Conservation (phyloP, 1,139 yeast genomes). For the Candida neerlandica region DNA sequence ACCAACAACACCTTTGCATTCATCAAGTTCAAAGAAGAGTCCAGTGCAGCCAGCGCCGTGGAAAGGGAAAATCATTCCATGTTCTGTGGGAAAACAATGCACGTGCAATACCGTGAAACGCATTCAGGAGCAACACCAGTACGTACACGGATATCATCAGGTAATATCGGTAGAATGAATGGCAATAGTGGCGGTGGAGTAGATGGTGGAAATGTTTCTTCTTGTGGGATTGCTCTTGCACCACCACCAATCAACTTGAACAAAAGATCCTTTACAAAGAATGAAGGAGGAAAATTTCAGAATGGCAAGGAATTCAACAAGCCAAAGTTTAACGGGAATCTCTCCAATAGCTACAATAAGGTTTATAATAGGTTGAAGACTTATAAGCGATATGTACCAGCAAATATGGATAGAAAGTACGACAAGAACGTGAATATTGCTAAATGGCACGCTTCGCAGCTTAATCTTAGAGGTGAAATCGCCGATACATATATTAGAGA, state of each 20-base stretch:
- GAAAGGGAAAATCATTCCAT: conserved; percentile 81
- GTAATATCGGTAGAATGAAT: background rate
- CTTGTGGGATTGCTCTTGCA: conserved; percentile 52
- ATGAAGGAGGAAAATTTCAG: conserved; percentile 6
- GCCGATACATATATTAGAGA: background rate
- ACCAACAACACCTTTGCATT: conserved; percentile 68
- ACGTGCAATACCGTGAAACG: conserved; percentile 77
- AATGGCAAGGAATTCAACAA: conserved; percentile 10
- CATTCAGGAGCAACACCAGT: conserved; percentile 23
- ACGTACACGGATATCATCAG: background rate
- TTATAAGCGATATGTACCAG: background rate
- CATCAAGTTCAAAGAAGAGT: conserved; percentile 61
- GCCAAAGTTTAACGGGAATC: conserved; percentile 16
- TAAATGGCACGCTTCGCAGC: conserved; percentile 15
- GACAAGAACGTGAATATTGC: conserved; percentile 1
- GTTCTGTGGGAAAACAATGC: conserved; percentile 72
- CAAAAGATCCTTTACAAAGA: conserved; percentile 29
- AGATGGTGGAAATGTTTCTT: background rate
- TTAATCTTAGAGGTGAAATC: conserved; percentile 11
- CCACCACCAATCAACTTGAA: conserved; percentile 73
- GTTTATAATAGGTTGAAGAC: conserved; percentile 6
- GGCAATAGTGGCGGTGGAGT: background rate
- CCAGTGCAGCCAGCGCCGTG: conserved; percentile 82
- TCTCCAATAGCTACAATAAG: conserved; percentile 18
- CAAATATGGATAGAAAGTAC: background rate